Conservation (phyloP, 768 basidiomycete genomes). For the Mycena metata region DNA sequence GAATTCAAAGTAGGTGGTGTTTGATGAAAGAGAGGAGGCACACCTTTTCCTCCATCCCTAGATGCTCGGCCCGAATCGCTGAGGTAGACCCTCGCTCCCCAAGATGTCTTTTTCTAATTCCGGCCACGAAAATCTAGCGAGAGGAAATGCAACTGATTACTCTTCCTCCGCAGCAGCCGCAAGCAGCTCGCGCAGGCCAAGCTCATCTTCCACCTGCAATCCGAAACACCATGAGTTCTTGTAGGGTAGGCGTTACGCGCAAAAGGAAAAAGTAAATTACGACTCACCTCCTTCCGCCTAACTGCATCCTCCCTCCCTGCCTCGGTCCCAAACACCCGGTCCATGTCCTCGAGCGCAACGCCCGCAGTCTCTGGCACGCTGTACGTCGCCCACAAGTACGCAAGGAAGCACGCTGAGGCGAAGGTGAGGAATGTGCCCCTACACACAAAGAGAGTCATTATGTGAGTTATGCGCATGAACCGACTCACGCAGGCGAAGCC, state of each 20-base stretch:
- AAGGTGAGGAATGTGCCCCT: constrained; percentile 82
- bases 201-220: constrained; percentile 68
- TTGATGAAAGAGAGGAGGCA: too few species aligned
- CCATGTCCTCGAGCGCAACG: constrained; percentile 82
- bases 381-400: constrained; percentile 79
- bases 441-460: background rate
- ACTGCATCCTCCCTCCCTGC: constrained; percentile 67
- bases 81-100: too few species aligned
- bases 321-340: constrained; percentile 73
- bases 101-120: too few species aligned
- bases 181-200: constrained; percentile 65
- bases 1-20: too few species aligned
- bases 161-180: constrained; percentile 47
- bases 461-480: background rate
- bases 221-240: background rate
- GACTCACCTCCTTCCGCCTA: constrained; percentile 66
- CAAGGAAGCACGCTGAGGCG: constrained; percentile 71
- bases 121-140: background rate
- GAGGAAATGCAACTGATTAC: background rate
- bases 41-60: too few species aligned
- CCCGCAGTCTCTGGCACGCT: constrained; percentile 84
- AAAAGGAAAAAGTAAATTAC: background rate
- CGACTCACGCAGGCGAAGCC: constrained; percentile 68
- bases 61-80: too few species aligned
- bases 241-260: too few species aligned